Base-by-base conservation (phyloP, 371 early-diverging fungal species). In the Cladochytrium tenue region DNA sequence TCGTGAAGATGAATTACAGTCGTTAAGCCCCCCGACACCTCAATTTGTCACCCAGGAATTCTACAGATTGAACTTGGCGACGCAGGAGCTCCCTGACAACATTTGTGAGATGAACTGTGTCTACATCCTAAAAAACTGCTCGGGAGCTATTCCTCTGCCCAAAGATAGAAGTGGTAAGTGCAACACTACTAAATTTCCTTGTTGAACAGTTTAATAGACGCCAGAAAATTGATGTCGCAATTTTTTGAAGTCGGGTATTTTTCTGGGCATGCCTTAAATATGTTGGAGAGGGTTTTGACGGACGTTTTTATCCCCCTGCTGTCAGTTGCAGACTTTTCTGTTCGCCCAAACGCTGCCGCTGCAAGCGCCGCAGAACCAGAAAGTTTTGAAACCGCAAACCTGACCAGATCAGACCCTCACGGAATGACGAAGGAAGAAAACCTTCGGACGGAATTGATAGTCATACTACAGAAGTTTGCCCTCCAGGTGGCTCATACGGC, bases 271-370 rank as follows among this genome's bases (percentile, higher is more conserved):
- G 81, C 83, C 2, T 68, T 85, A 20, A 36, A 73, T 15, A 83
- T 80, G 79, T 73, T 85, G 15, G 86, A 85, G 61, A 77, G 69
- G 32, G 76, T 79, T 3, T 58, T 85, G 2, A 62, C 75, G 28
- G 83, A 84, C 32, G 72, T 85, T 2, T 83, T 81, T 64, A 28
- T 85, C 27, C 86, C 86, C 10, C 70, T 85, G n/a, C 69, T 85
- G 3, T 68, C 52, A 51, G 64, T 61, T 43, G 56, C 70, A 1
- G 74, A 71, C 36, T 52, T 71, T 33, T 43, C 43, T 43, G 13
- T 43, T 52, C 26, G 58, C 10, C 36, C 69, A 17, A 28, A 23
- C 27, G 53, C 65, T 23, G 53, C 63, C 26, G 64, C 62, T 20
- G 62, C 43, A 26, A n/a, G 60, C 1, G 55, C 62, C 30, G 33